Evolutionary conservation across 129 eudicot species (phyloP), one percentile per base, ranked within the genome.

Genomic region (Silybum marianum): DNA sequence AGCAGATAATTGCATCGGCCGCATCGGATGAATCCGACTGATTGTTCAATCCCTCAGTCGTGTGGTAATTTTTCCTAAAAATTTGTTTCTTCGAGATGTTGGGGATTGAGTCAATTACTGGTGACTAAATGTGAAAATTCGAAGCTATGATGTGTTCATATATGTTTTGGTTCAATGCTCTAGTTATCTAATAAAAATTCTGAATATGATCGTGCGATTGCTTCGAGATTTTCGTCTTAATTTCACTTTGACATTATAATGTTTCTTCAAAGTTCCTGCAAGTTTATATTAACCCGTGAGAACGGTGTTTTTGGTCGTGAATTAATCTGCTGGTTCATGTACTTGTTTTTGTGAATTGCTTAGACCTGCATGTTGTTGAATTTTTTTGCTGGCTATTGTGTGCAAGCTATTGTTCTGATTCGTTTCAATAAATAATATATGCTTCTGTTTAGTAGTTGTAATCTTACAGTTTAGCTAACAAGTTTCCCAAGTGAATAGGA

Each of bases 21-120:
- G 78, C 81, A 11, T 16, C 84, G 7, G 84, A 84, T 9, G 88
- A 80, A 16, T 84, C 88, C 0, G 88, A 87, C 6, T 87, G 77
- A 85, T 68, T 74, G 60, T 71, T 4, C 13, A 1, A 63, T 75
- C 78, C 78, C 60, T 77, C 62, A 38, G 38, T 2, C 13, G 25
- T 51, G 42, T 28, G 81, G 81, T 77, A 78, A 44, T 16, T 40
- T 68, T 67, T 68, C 46, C 11, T 68, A 42, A 24, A 42, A 6
- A 25, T 66, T 77, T 78, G 44, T 40, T 6, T 78, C 44, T 78
- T 78, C 23, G 44, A 28, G 63, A 67, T 78, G 74, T 78, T 78
- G 65, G 65, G 69, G 72, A 67, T 78, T 14, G 74, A 39, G 25
- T 67, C 66, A 4, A 40, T 16, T 78, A 23, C 65, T 78, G 13